Evolutionary conservation across 306 rosid genomes (phyloP).

Genomic region (Vigna nakashimae): DNA sequence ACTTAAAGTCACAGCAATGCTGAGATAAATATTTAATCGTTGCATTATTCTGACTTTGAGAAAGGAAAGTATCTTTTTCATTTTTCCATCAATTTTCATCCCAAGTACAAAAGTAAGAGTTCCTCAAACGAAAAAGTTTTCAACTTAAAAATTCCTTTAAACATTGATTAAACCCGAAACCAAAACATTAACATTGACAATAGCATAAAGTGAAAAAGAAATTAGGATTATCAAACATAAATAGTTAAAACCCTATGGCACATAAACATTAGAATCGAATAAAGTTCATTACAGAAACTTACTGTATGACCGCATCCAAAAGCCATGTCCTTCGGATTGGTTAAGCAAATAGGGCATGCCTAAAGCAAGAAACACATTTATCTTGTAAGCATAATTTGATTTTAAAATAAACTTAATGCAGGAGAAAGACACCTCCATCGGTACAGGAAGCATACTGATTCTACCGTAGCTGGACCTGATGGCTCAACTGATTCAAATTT

Average conservation of each 20-base stretch:
- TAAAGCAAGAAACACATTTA: conserved; percentile 43
- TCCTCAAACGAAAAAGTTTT: neutral
- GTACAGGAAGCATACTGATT: conserved; percentile 55
- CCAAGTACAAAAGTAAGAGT: neutral
- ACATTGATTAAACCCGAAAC: neutral
- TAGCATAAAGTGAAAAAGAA: neutral
- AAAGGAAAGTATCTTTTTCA: neutral
- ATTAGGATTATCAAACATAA: neutral
- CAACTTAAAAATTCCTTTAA: neutral
- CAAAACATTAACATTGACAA: neutral
- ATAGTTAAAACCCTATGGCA: conserved; percentile 1
- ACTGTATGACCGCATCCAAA: conserved; percentile 94
- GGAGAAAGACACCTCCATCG: conserved; percentile 8
- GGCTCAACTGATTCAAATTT: conserved; percentile 51
- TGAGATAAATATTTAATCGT: neutral
- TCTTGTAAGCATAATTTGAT: conserved; percentile 36
- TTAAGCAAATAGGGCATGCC: conserved; percentile 86
- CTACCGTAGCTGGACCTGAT: conserved; percentile 55
- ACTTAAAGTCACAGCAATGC: too few species aligned
- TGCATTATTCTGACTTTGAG: conserved; percentile 2
- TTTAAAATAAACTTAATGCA: conserved; percentile 30
- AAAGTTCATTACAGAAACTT: conserved; percentile 44
- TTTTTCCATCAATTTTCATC: neutral
- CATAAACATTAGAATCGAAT: neutral
- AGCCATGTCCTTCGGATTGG: conserved; percentile 91